phyloP scores from a whole-genome alignment of 164 flowering plant species.

The Nymphaea thermarum region DNA sequence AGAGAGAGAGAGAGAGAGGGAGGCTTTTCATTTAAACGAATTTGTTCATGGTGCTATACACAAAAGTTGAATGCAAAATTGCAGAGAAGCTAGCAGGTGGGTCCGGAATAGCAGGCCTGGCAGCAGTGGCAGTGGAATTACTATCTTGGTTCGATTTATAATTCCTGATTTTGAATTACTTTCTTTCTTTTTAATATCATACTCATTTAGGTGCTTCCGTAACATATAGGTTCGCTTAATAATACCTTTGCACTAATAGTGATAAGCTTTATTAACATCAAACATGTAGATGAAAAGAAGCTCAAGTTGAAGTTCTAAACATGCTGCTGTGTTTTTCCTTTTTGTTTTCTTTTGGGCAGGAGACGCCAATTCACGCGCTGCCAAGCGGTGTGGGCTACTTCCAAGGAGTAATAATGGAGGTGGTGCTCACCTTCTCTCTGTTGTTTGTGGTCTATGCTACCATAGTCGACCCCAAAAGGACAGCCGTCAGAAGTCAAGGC shows the following conservation, averaged over 20 bases:
- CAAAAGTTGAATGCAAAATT: background rate
- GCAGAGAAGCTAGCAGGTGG: conserved; percentile 39
- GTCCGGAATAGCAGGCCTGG: conserved; percentile 37
- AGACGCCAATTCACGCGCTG: conserved; percentile 50
- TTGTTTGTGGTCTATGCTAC: conserved; percentile 76
- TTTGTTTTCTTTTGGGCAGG: conserved; percentile 22
- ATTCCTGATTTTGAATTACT: no score
- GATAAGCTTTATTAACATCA: no score
- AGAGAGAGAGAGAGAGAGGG: no score
- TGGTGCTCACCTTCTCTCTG: conserved; percentile 68
- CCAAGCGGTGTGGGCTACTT: conserved; percentile 46
- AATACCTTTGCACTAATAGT: no score
- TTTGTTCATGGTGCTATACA: no score
- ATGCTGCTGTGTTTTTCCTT: background rate
- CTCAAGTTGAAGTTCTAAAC: background rate
- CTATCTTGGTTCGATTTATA: no score
- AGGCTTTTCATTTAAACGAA: no score
- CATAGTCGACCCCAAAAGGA: conserved; percentile 75
- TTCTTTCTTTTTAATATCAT: no score
- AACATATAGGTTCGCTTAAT: no score
- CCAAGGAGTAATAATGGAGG: conserved; percentile 77
- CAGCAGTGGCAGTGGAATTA: conserved; percentile 60
- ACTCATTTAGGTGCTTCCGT: no score
- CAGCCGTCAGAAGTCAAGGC: conserved; percentile 50
- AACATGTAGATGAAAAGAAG: no score